Base-by-base conservation (phyloP, 179 eudicot species). In the Sideroxylon spinosum region DNA sequence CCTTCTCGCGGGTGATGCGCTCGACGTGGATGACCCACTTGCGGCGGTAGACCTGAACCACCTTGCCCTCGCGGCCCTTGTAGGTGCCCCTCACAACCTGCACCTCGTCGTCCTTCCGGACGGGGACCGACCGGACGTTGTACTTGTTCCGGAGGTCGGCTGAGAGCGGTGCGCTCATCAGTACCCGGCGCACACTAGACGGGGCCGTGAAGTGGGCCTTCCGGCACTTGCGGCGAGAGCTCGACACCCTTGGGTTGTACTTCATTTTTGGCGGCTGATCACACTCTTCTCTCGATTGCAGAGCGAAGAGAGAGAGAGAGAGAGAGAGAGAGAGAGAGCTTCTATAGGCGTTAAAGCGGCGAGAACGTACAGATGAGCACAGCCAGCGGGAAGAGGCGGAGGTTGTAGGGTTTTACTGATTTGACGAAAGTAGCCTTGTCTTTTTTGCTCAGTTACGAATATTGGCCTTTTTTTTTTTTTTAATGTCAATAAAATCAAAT, bases 1-100 rank as follows among this genome's bases (percentile, higher is more conserved):
- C 91, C 79, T 89, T 89, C 84, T 89, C 90, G 1, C 91, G 83
- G 0, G 91, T 89, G 32, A 89, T 87, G 4, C 91, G 68, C 81
- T 89, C 91, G 46, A 89, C 84, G 63, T 89, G 90, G 77, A 89
- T 89, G 26, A 88, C 91, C 91, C 91, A 88, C 52, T 88, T 88
- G 79, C 82, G 85, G 9, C 91, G 80, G 85, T 88, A 89, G 0
- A 88, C 91, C 60, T 89, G 88, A 0, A 85, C 87, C 0, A 89
- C 85, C 67, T 89, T 89, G 8, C 91, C 91, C 26, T 89, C 91
- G 1, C 91, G 86, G 0, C 91, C 90, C 75, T 89, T 89, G 86
- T 55, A 89, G 28, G 90, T 87, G 0, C 91, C 91, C 0, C 90
- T 73, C 0, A 85, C 88, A 0, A 89, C 91, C 59, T 84, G 87